Evolutionary conservation across 345 rosid species (phyloP).

Genomic region (Tarenaya hassleriana): DNA sequence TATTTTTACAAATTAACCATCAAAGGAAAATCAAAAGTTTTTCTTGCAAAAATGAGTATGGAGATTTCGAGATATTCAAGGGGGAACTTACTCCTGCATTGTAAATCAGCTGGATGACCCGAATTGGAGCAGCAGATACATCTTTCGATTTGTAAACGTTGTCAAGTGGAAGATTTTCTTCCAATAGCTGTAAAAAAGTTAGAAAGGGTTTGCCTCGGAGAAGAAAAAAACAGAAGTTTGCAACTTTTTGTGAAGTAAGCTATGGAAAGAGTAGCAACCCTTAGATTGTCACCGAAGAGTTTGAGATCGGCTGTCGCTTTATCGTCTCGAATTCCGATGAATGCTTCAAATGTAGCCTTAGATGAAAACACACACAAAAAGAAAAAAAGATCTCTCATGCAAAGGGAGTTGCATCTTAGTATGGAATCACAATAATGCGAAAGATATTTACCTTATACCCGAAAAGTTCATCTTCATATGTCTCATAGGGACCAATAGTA

Average conservation of each 20-base stretch:
- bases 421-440: no score
- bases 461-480: conserved; percentile 86
- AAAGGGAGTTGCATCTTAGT: no score
- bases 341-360: conserved; percentile 89
- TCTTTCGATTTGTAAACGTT: conserved; percentile 58
- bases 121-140: conserved; percentile 83
- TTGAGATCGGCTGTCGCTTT: conserved; percentile 72
- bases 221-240: neutral
- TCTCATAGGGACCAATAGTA: conserved; percentile 95
- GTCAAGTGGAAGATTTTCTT: conserved; percentile 84
- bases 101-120: conserved; percentile 73
- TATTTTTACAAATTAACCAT: conserved; percentile 20
- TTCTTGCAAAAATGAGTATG: neutral
- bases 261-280: conserved; percentile 34
- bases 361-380: conserved; percentile 2
- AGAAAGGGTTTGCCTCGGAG: conserved; percentile 16
- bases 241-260: conserved; percentile 14
- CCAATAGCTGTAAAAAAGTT: conserved; percentile 49
- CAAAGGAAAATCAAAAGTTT: conserved; percentile 2
- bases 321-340: conserved; percentile 82
- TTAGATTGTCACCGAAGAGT: conserved; percentile 79
- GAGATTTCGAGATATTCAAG: no score
- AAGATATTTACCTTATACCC: conserved; percentile 67
- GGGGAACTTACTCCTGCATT: conserved; percentile 89
- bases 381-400: conserved; percentile 8